Percentiles rank a stretch among this genome's conserved stretches.
phyloP scores from a whole-genome alignment of 2,329 filamentous ascomycete genomes.

The Epicoccum sorghinum region DNA sequence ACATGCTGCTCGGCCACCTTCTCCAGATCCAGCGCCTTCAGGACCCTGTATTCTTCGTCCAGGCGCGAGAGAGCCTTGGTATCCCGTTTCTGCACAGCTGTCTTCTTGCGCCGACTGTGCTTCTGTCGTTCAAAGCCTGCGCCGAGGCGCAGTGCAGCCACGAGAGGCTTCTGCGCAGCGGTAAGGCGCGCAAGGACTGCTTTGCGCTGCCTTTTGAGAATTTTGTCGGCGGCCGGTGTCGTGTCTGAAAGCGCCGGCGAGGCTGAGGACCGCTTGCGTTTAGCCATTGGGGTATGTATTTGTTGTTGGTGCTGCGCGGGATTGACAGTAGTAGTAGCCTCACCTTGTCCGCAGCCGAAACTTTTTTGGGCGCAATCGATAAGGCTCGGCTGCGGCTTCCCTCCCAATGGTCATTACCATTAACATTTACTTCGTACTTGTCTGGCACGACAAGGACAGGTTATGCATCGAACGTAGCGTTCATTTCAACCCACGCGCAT shows the following conservation, averaged over 20 bases:
- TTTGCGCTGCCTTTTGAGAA: slow-evolving; percentile 29
- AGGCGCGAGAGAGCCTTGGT: slow-evolving; percentile 61
- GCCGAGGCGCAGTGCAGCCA: slow-evolving; percentile 70
- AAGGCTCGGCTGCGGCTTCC: slow-evolving; percentile 5
- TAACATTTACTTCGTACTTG: too few relatives aligned
- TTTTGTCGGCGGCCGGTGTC: slow-evolving; percentile 3
- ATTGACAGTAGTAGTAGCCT: too few relatives aligned
- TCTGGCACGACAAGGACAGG: too few relatives aligned
- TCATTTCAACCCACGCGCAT: neutral
- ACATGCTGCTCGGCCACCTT: slow-evolving; percentile 60
- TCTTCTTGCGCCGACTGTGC: slow-evolving; percentile 66
- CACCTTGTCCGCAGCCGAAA: neutral
- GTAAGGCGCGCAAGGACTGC: slow-evolving; percentile 54
- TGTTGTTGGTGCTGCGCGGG: neutral
- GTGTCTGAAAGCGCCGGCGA: slow-evolving; percentile 20
- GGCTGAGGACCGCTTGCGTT: slow-evolving; percentile 39
- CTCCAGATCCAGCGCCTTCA: slow-evolving; percentile 63
- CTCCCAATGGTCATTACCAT: neutral
- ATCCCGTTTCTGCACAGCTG: slow-evolving; percentile 55
- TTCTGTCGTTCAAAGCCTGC: slow-evolving; percentile 82
- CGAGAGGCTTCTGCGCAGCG: slow-evolving; percentile 63
- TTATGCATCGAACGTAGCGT: too few relatives aligned
- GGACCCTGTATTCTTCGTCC: slow-evolving; percentile 64
- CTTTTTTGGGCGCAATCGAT: slow-evolving; percentile 14
- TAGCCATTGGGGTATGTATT: slow-evolving; percentile 32